Conservation (phyloP, 2,329 filamentous ascomycete genomes). For the Fusarium metavorans region DNA sequence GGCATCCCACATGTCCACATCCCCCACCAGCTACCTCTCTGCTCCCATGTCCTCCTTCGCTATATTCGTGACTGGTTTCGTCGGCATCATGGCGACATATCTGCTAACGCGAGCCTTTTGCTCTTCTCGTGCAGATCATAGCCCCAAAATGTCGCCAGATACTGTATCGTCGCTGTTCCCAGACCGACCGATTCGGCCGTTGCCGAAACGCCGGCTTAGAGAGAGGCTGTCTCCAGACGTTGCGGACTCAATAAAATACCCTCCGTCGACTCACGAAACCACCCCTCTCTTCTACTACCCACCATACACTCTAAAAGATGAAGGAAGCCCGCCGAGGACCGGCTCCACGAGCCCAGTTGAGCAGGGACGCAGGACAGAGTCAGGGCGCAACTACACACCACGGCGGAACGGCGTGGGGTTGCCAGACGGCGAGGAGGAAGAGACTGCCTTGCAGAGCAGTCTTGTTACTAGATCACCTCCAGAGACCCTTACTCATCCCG, state of each 20-base stretch:
- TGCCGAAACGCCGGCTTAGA: constrained; percentile 89
- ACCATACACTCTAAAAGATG: constrained; percentile 66
- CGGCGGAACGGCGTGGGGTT: constrained; percentile 58
- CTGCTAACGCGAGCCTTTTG: constrained; percentile 45
- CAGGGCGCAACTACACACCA: constrained; percentile 41
- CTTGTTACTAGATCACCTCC: constrained; percentile 60
- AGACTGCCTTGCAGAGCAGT: constrained; percentile 52
- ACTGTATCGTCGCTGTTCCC: constrained; percentile 84
- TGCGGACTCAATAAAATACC: constrained; percentile 84
- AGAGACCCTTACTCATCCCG: constrained; percentile 58
- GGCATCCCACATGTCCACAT: not conserved
- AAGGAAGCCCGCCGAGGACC: constrained; percentile 45
- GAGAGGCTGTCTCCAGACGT: constrained; percentile 89
- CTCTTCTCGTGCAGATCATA: constrained; percentile 53
- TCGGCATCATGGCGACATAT: constrained; percentile 34
- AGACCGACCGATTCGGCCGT: constrained; percentile 90
- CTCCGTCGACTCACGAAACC: constrained; percentile 77
- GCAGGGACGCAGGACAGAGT: constrained; percentile 40
- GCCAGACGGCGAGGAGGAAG: constrained; percentile 72
- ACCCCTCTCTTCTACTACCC: constrained; percentile 78
- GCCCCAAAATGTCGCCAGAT: constrained; percentile 75
- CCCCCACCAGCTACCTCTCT: constrained; percentile 13
- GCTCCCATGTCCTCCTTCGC: constrained; percentile 22
- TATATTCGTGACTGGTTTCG: constrained; percentile 25
- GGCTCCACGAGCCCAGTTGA: constrained; percentile 38